These are phyloP conservation scores for Phytopythium sindhum DNA, from an alignment of 352 stramenopile genomes.

Conservation along the genomic window DNA sequence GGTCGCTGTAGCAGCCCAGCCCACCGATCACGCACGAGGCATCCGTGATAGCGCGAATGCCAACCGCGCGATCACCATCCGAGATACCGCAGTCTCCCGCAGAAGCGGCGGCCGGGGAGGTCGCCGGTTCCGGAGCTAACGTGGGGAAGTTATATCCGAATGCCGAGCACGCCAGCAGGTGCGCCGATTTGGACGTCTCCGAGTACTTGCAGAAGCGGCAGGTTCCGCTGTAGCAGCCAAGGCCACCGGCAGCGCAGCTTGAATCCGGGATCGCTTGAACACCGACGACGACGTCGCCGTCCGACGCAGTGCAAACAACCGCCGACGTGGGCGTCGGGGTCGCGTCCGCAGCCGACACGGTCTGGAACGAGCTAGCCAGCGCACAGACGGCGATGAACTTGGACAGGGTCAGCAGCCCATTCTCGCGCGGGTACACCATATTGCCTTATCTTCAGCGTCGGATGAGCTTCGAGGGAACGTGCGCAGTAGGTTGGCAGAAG, in stretches of 20 bases:
- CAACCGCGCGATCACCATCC: constrained; percentile 24
- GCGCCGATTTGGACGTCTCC: constrained; percentile 27
- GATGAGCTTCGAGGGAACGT: background rate
- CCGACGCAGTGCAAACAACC: constrained; percentile 22
- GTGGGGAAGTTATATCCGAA: constrained; percentile 20
- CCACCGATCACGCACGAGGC: constrained; percentile 23
- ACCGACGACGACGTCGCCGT: constrained; percentile 27
- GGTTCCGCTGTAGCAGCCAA: constrained; percentile 34
- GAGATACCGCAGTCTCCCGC: constrained; percentile 21
- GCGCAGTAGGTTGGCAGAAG: background rate
- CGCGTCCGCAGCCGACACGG: background rate
- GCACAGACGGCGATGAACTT: constrained; percentile 7
- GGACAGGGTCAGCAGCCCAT: background rate
- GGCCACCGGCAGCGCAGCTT: constrained; percentile 22
- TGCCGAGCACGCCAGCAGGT: constrained; percentile 23
- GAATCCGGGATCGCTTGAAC: constrained; percentile 28
- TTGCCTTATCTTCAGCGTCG: background rate
- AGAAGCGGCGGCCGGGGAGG: constrained; percentile 12
- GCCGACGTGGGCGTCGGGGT: background rate
- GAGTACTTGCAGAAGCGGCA: constrained; percentile 39
- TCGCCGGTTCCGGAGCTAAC: constrained; percentile 12
- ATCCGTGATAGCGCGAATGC: constrained; percentile 31
- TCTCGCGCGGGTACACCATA: constrained; percentile 7
- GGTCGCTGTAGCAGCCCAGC: constrained; percentile 35
- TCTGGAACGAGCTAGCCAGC: background rate